phyloP scores from a whole-genome alignment of 2,329 filamentous ascomycete genomes.

The Penicillium sp. region DNA sequence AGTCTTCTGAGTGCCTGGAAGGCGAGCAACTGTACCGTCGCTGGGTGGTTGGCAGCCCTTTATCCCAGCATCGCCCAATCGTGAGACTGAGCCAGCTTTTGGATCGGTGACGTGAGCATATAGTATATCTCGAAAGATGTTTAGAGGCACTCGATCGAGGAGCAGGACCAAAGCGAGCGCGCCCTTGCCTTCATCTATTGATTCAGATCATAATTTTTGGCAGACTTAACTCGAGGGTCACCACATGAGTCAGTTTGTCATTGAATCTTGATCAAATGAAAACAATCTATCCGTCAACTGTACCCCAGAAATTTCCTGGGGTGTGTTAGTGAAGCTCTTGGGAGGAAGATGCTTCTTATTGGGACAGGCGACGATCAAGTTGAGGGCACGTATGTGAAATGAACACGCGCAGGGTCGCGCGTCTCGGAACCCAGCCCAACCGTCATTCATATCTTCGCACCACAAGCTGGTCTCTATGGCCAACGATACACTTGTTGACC shows the following conservation, averaged over 20 bases:
- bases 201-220: constrained; percentile 51
- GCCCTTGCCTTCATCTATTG: constrained; percentile 30
- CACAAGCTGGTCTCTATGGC: background rate
- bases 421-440: background rate
- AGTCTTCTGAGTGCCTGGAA: background rate
- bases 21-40: background rate
- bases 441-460: background rate
- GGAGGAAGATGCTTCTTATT: background rate
- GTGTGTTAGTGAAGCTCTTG: constrained; percentile 25
- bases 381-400: background rate
- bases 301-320: constrained; percentile 52
- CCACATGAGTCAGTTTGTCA: constrained; percentile 45
- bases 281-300: constrained; percentile 34
- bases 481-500: background rate
- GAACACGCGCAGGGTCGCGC: background rate
- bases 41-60: background rate
- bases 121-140: background rate
- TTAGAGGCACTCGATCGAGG: background rate
- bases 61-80: background rate
- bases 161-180: background rate
- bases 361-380: background rate
- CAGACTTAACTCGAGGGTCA: constrained; percentile 48
- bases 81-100: background rate
- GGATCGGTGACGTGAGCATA: background rate
- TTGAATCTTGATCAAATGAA: constrained; percentile 42